Base-by-base conservation (phyloP, 1,139 yeast species). In the Sugiyamaella pinicola region DNA sequence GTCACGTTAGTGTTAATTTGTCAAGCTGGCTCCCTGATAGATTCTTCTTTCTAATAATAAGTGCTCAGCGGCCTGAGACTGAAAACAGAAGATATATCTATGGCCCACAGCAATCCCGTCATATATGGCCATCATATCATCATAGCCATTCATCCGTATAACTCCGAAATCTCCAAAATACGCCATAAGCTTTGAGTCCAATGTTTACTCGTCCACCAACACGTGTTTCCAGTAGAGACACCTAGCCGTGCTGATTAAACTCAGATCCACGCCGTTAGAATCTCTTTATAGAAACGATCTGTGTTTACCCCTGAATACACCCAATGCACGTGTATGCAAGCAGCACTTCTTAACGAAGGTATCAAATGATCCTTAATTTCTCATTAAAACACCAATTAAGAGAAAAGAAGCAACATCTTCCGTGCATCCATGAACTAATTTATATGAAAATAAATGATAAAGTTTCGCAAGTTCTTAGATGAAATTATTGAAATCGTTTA, bases 311-410 rank as follows among this genome's bases (percentile, higher is more conserved):
- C 35, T 31, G 35, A 31, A 31, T 31, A 17, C 35, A 31, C 35
- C 5, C 15, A 13, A 40, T 28, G 33, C 44, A 40, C 44, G 44
- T 40, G 44, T 13, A 24, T 40, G 34, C 34, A 40, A 15, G 19
- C 18, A 26, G 18, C 29, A 15, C 44, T 26, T n/a, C 19, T 40
- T 19, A 26, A 26, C 33, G 33, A 31, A 3, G 17, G 17, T 17
- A 31, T n/a, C 35, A 31, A 13, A 12, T 31, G 8, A 8, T 6
- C 9, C 28, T 24, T 24, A 24, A 12, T 12, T 31, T 17, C 17
- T 12, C 35, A 7, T 17, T 31, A 7, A 31, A 31, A 12, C 3
- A 2, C 9, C n/a, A n/a, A n/a, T n/a, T n/a, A n/a, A n/a, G n/a
- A n/a, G n/a, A n/a, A n/a, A n/a, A n/a, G n/a, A n/a, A n/a, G n/a